Evolutionary conservation across 768 basidiomycete genomes (phyloP), one percentile per base, ranked within the genome.

Genomic region (Boletellus ananas): DNA sequence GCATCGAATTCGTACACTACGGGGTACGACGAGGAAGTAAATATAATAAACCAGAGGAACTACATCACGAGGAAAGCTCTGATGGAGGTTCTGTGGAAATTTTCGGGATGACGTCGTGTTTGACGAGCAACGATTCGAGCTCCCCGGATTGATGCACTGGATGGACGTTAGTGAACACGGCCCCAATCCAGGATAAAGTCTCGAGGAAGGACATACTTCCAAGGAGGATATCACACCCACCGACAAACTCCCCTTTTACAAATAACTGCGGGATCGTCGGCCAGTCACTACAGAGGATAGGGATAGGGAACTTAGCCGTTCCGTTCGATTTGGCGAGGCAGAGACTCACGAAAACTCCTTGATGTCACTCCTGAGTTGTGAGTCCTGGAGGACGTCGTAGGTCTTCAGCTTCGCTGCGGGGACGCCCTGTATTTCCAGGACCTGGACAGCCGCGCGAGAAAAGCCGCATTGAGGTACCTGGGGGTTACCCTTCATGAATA

Each of bases 401-500:
- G 25, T 27, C 25, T 27, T 80, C 63, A 97, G 67, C 70, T 94
- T 94, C 64, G 89, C 85, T 1, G 71, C 54, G 0, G 87, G 80
- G 0, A 97, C 91, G 21, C 84, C 84, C 37, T 27, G 25, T 27
- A 27, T 27, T 27, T 27, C 25, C 25, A 27, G 77, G 41, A 97
- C 83, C 66, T 97, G 94, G 27, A 93, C 79, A 1, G 87, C 93
- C 0, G 95, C 95, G 8, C 25, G 25, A 4, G 25, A 27, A 27
- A 27, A 27, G 25, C 25, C 95, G 54, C 95, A 98, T 60, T 93
- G 84, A 2, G 95, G 95, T 6, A 75, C 65, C 20, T 83, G 77
- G 0, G 90, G 92, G 14, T 87, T 92, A 10, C 96, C 96, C 66
- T 99, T 99, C 95, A 99, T 98, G 74, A 99, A 98, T 5, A 98